Evolutionary conservation across 108 stramenopile genomes (phyloP), one percentile per base, ranked within the genome.

Genomic region (Nitzschia inconspicua): DNA sequence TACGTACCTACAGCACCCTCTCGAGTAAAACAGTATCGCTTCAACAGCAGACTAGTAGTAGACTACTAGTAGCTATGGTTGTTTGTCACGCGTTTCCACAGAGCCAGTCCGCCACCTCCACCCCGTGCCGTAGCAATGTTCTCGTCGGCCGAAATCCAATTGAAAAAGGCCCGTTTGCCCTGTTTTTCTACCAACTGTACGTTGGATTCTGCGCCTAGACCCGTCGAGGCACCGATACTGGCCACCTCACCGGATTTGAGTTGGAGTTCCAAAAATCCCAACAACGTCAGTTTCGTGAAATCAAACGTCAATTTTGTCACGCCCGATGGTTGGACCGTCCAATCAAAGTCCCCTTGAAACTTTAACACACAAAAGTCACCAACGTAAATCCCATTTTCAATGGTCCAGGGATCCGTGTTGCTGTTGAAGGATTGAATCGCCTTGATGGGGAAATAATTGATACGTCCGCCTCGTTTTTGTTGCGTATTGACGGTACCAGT

Each of bases 371-470:
- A 73, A 44, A 91, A 78, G 27, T 83, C 77, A 10, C 93, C 86
- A 7, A 83, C 52, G 59, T 84, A 90, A 27, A 96, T 89, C 19
- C 91, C 90, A 70, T 96, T 96, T 18, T 79, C 73, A 52, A 96
- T 95, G 5, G 64, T 23, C 60, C 61, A 80, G 3, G 82, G 79
- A 19, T 75, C 57, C 14, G 36, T 42, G 44, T 50, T 70, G 19
- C 82, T 67, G 58, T 88, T 81, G 76, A 96, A 96, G 36, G 70
- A 72, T 74, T 96, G 95, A 0, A 66, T 63, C 3, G 70, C 71
- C 75, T 93, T 96, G 57, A 96, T 50, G 0, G 95, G 95, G 31
- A 96, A 93, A 60, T 96, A 96, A 48, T 93, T 94, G 49, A 96
- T 82, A 18, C 75, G 68, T 18, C 77, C 84, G 1, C 79, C 81